Percentiles rank a stretch among this genome's conserved stretches.
These are phyloP conservation scores for Euphorbia schlechtendalii DNA, from an alignment of 441 rosid species.

Conservation along the genomic window DNA sequence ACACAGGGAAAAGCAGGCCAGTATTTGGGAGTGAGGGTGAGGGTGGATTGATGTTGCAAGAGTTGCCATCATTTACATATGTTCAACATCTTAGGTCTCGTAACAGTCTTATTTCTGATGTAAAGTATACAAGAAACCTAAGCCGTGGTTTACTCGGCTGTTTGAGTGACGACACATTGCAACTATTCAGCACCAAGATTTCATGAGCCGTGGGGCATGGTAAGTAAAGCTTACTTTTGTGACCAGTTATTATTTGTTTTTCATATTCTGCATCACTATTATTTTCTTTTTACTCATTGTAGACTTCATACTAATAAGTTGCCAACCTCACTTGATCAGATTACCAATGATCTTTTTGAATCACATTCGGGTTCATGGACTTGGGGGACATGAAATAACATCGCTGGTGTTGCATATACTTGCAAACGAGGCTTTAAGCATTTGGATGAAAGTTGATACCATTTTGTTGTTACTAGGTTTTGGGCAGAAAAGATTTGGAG, in stretches of 20 bases:
- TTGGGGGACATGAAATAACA: neutral
- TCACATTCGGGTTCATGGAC: neutral
- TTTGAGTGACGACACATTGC: slow-evolving; percentile 56
- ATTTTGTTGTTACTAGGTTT: too few species aligned
- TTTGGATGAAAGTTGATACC: too few species aligned
- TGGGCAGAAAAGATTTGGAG: too few species aligned
- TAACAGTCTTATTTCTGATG: slow-evolving; percentile 53
- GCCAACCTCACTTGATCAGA: neutral
- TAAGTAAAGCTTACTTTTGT: slow-evolving; percentile 14
- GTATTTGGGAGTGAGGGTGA: slow-evolving; percentile 64
- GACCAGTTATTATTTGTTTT: neutral
- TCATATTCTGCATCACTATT: neutral
- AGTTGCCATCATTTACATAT: slow-evolving; percentile 47
- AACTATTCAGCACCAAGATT: slow-evolving; percentile 38
- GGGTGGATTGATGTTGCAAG: slow-evolving; percentile 52
- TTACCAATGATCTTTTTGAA: neutral
- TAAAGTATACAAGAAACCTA: slow-evolving; percentile 33
- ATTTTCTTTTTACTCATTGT: neutral
- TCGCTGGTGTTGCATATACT: too few species aligned
- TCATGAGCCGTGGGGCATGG: slow-evolving; percentile 10
- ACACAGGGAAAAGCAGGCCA: slow-evolving; percentile 30
- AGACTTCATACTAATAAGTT: neutral
- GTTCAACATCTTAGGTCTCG: slow-evolving; percentile 39
- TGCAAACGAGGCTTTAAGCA: too few species aligned
- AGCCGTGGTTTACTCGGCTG: slow-evolving; percentile 48